Evolutionary conservation across 2,329 filamentous ascomycete genomes (phyloP).

Genomic region (Pleoardoris graminearum): DNA sequence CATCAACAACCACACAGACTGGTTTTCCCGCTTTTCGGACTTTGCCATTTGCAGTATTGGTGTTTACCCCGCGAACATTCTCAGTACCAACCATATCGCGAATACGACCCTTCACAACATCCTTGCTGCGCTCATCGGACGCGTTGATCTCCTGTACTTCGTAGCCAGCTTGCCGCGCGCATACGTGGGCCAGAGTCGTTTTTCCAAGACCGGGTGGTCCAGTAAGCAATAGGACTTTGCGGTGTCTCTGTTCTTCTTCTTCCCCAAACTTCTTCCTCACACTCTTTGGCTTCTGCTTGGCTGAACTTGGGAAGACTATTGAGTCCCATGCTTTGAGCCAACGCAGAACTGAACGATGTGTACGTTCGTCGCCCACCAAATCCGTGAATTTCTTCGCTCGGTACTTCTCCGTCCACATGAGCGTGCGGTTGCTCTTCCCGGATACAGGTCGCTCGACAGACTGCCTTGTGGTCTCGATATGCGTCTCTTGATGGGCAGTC

Average conservation of each 20-base stretch:
- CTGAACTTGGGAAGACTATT: constrained; percentile 81
- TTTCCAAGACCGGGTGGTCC: constrained; percentile 94
- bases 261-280: constrained; percentile 55
- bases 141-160: constrained; percentile 98
- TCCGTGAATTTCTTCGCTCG: constrained; percentile 90
- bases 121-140: constrained; percentile 86
- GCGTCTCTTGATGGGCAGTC: constrained; percentile 26
- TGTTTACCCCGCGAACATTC: constrained; percentile 76
- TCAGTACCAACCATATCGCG: constrained; percentile 91
- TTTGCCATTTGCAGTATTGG: constrained; percentile 57
- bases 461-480: constrained; percentile 32
- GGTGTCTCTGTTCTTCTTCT: constrained; percentile 78
- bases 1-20: constrained; percentile 91
- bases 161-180: constrained; percentile 91
- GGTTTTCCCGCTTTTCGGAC: constrained; percentile 76
- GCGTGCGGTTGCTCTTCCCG: constrained; percentile 47
- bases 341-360: constrained; percentile 83
- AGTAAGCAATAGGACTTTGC: constrained; percentile 86
- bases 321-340: constrained; percentile 96
- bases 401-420: constrained; percentile 98
- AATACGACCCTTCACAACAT: constrained; percentile 90
- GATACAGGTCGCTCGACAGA: constrained; percentile 45
- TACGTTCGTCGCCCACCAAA: constrained; percentile 90
- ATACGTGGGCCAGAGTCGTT: constrained; percentile 94
- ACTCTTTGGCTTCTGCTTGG: constrained; percentile 58